phyloP scores from a whole-genome alignment of 2,329 filamentous ascomycete species.

The Monosporascus sp. region DNA sequence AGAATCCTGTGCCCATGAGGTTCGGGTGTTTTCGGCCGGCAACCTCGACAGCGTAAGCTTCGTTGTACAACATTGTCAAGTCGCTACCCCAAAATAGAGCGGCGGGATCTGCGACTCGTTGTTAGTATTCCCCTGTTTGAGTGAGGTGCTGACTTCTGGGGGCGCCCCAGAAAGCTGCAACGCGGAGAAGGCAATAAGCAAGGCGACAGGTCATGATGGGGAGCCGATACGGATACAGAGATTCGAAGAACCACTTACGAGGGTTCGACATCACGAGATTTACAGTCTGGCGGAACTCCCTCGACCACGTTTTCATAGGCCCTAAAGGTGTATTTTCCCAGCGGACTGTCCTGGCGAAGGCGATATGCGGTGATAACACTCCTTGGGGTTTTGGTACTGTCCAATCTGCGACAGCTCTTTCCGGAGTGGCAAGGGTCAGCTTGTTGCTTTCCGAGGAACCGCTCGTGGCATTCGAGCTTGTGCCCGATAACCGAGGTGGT shows the following conservation, averaged over 20 bases:
- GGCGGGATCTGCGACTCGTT: slow-evolving; percentile 28
- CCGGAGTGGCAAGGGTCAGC: slow-evolving; percentile 25
- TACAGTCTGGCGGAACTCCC: slow-evolving; percentile 37
- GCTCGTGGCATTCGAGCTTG: slow-evolving; percentile 24
- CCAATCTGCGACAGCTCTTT: slow-evolving; percentile 32
- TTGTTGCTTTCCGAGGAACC: slow-evolving; percentile 23
- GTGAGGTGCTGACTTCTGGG: neutral
- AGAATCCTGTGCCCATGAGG: slow-evolving; percentile 54
- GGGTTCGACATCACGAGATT: slow-evolving; percentile 34
- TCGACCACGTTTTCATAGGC: slow-evolving; percentile 37
- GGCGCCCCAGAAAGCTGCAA: neutral
- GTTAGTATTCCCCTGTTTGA: neutral
- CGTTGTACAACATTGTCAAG: slow-evolving; percentile 60
- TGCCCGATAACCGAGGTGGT: neutral
- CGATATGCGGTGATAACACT: slow-evolving; percentile 23
- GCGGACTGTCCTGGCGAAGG: slow-evolving; percentile 29
- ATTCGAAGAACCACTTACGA: neutral
- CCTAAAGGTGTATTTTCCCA: slow-evolving; percentile 41
- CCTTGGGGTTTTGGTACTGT: slow-evolving; percentile 26
- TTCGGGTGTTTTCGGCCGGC: slow-evolving; percentile 59
- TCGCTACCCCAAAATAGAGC: slow-evolving; percentile 60
- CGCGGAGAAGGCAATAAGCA: neutral
- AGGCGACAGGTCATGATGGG: neutral
- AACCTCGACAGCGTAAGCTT: slow-evolving; percentile 50
- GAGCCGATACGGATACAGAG: neutral